phyloP scores from a whole-genome alignment of 176 grass and related monocot genomes.

The Rhynchospora breviuscula region DNA sequence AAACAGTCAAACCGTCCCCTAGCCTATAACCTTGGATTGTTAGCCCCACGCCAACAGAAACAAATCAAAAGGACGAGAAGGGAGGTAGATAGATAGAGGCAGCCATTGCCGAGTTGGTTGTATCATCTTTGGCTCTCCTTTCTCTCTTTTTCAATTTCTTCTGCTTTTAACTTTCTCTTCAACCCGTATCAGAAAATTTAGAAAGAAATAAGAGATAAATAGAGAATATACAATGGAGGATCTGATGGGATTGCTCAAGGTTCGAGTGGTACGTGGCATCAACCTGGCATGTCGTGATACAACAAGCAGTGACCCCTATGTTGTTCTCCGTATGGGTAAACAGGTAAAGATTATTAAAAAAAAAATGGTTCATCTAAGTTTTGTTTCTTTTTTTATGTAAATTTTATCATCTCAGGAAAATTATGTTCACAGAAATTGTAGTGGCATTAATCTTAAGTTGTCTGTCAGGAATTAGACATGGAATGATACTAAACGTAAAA shows the following conservation, averaged over 20 bases:
- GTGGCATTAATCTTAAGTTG: neutral
- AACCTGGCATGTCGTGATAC: constrained; percentile 84
- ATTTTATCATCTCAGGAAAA: neutral
- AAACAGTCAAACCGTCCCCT: constrained; percentile 4
- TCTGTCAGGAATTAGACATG: neutral
- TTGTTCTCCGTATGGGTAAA: constrained; percentile 57
- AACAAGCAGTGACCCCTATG: constrained; percentile 82
- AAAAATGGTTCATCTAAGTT: neutral
- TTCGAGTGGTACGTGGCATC: constrained; percentile 56
- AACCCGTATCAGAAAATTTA: neutral
- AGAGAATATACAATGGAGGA: constrained; percentile 45
- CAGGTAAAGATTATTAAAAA: constrained; percentile 31
- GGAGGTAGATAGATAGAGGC: constrained; percentile 9
- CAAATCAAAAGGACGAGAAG: constrained; percentile 7
- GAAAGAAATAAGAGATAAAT: neutral
- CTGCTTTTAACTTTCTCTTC: neutral
- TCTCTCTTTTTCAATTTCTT: constrained; percentile 16
- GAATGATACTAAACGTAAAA: neutral
- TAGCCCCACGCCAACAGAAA: constrained; percentile 3
- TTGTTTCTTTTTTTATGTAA: neutral
- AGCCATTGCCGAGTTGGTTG: constrained; percentile 7
- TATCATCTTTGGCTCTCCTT: constrained; percentile 12
- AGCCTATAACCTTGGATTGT: constrained; percentile 4
- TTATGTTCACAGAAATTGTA: neutral
- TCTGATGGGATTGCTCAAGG: constrained; percentile 54